Evolutionary conservation across 345 rosid species (phyloP).

Genomic region (Gossypium arboreum): DNA sequence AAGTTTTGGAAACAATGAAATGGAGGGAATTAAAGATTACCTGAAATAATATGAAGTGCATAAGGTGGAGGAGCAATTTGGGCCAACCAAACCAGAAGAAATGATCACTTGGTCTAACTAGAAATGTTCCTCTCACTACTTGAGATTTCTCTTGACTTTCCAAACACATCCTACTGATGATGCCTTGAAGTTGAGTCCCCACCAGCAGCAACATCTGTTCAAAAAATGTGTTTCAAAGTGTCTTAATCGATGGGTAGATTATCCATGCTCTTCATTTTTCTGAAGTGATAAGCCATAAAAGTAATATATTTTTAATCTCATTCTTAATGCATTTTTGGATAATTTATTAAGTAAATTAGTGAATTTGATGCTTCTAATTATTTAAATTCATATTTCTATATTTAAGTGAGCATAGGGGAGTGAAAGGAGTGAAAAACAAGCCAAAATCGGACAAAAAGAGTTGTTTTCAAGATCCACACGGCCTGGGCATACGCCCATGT

Average conservation of each 20-base stretch:
- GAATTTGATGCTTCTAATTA: no score
- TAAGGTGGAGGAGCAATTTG: constrained; percentile 47
- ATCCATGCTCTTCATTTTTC: not conserved
- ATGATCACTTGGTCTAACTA: constrained; percentile 58
- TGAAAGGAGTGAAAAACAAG: no score
- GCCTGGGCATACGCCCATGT: no score
- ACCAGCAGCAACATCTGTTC: constrained; percentile 50
- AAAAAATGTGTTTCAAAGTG: not conserved
- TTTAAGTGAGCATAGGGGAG: no score
- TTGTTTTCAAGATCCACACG: no score
- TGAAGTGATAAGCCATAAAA: no score
- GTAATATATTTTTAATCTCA: no score
- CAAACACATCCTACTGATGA: constrained; percentile 54
- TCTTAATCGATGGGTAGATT: not conserved
- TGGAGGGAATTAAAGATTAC: constrained; percentile 18
- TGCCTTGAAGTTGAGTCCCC: constrained; percentile 54
- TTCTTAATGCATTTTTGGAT: no score
- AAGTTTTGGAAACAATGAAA: not conserved
- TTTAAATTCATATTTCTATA: no score
- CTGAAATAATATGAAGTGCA: constrained; percentile 59
- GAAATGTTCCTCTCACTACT: constrained; percentile 50
- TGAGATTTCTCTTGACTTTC: constrained; percentile 45
- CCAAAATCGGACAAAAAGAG: no score
- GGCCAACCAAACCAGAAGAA: constrained; percentile 59
- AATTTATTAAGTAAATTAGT: no score